Conservation (phyloP, 2,329 filamentous ascomycete species). For the Phialemoniopsis sp. region DNA sequence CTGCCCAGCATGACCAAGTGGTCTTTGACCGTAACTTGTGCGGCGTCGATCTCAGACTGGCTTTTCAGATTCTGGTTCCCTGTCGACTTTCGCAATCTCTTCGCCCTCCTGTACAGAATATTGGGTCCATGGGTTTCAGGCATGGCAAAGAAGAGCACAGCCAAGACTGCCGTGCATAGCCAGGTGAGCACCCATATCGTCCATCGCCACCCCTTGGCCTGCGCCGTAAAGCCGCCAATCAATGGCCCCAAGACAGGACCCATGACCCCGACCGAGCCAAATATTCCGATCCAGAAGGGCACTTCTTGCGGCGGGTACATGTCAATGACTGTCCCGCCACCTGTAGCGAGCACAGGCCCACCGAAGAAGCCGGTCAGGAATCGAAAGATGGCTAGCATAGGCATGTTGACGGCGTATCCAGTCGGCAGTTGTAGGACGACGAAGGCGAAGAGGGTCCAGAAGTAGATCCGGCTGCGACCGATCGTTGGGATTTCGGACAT, state of each 20-base stretch:
- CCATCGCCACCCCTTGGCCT: conserved; percentile 56
- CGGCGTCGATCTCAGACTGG: conserved; percentile 48
- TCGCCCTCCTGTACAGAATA: conserved; percentile 48
- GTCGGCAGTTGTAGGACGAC: neutral
- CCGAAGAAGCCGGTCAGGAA: conserved; percentile 3
- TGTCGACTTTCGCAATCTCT: conserved; percentile 35
- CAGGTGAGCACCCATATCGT: conserved; percentile 56
- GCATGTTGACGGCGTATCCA: conserved; percentile 16
- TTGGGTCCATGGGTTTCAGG: conserved; percentile 50
- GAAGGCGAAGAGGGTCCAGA: conserved; percentile 1
- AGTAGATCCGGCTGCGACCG: neutral
- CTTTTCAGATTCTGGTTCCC: conserved; percentile 36
- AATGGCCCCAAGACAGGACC: conserved; percentile 32
- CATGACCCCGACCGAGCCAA: conserved; percentile 33
- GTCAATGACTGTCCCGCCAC: conserved; percentile 2
- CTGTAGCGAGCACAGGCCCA: neutral
- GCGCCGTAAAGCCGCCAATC: conserved; percentile 57
- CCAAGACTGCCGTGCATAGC: conserved; percentile 27
- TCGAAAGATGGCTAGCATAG: conserved; percentile 1
- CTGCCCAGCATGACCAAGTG: conserved; percentile 49
- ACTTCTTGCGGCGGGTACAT: neutral
- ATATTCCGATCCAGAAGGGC: neutral
- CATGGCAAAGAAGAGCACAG: conserved; percentile 44
- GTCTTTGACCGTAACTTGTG: conserved; percentile 35
- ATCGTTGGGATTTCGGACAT: neutral